Evolutionary conservation across 2,329 filamentous ascomycete genomes (phyloP), one percentile per base, ranked within the genome.

Genomic region (Aspergillus pseudotamarii): DNA sequence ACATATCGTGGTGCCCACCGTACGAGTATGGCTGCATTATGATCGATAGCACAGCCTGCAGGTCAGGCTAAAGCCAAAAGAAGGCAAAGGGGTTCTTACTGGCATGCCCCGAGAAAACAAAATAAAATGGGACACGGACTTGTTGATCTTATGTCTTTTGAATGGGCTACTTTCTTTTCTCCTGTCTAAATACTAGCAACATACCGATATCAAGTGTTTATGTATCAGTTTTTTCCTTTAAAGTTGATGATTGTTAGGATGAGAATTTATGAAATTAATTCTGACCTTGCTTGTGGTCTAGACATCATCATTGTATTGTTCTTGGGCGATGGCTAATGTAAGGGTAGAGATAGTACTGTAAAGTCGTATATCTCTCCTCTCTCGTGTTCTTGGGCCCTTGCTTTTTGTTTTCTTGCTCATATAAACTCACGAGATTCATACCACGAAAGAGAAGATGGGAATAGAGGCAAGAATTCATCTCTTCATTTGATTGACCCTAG

Each of bases 1-100:
- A 74, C 69, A 8, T 77, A 77, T 46, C 66, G 75, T 1, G 75
- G 75, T 6, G 67, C 71, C 5, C 72, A 74, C 56, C 71, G 75
- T 19, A 76, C 73, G 8, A 74, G 74, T 55, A 54, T 73, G 56
- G 41, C 60, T 60, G 55, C 55, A 46, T 55, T 61, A 32, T 61
- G 56, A 46, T 30, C 23, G 2, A 10, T 41, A 63, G 50, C 4
- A 30, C 55, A 56, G 67, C 70, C 71, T 72, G 71, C 71, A 19
- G 71, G 71, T 51, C 70, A 59, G 71, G 63, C 63, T 60, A 14
- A 28, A 26, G 23, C 23, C 6, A 26, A 58, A 66, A 8, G 55
- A 66, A 45, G 50, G 62, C 23, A 61, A 61, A 34, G 57, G 64
- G 28, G 63, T 58, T 14, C 63, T 59, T n/a, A 41, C 54, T 48